A percentile compares a stretch with the other conserved stretches of the same genome.
phyloP scores from a whole-genome alignment of 2,329 filamentous ascomycete species.

The Colletotrichum sp. region DNA sequence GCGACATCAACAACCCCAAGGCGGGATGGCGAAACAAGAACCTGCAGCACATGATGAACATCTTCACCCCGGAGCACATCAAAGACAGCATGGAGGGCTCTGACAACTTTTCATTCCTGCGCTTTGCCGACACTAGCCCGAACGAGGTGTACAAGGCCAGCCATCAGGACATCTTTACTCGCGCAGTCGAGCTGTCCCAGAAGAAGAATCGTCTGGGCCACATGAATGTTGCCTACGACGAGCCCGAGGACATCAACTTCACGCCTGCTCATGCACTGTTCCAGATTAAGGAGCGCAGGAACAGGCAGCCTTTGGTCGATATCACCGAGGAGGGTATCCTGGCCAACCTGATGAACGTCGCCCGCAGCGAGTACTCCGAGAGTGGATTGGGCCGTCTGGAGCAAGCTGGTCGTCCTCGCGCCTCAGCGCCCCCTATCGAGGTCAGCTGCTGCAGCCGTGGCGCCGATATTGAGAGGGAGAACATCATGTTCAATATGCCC shows the following conservation, averaged over 20 bases:
- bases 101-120: slow-evolving; percentile 85
- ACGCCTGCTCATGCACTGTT: slow-evolving; percentile 80
- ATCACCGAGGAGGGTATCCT: slow-evolving; percentile 77
- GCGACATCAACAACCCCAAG: slow-evolving; percentile 73
- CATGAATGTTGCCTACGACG: slow-evolving; percentile 74
- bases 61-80: slow-evolving; percentile 85
- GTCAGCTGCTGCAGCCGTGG: slow-evolving; percentile 76
- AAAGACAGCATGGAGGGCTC: slow-evolving; percentile 64
- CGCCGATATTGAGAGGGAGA: slow-evolving; percentile 69
- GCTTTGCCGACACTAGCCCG: slow-evolving; percentile 80
- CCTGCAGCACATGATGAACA: slow-evolving; percentile 83
- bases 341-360: slow-evolving; percentile 79
- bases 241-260: slow-evolving; percentile 64
- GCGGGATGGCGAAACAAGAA: slow-evolving; percentile 84
- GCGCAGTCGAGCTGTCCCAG: slow-evolving; percentile 66
- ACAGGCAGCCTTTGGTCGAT: slow-evolving; percentile 70
- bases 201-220: slow-evolving; percentile 66
- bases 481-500: slow-evolving; percentile 77
- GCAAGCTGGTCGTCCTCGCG: slow-evolving; percentile 78
- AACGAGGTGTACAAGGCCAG: slow-evolving; percentile 75
- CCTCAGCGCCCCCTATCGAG: slow-evolving; percentile 85
- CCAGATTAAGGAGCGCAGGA: slow-evolving; percentile 75
- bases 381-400: slow-evolving; percentile 82
- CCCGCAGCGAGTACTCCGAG: slow-evolving; percentile 66
- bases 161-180: slow-evolving; percentile 74